phyloP scores from a whole-genome alignment of 257 asterid species.

The Henckelia pumila region DNA sequence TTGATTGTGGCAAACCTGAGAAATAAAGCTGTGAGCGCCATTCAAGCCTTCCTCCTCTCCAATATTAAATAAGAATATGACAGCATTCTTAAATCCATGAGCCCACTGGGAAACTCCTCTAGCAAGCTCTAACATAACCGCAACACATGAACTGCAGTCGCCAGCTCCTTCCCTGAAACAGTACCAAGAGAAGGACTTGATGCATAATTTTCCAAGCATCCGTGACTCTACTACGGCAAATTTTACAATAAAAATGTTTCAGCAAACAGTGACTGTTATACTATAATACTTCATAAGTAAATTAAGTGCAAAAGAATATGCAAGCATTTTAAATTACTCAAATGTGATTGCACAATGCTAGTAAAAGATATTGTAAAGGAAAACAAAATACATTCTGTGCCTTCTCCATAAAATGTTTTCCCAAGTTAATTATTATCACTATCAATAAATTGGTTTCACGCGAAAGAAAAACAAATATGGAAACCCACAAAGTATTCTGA shows the following conservation, averaged over 20 bases:
- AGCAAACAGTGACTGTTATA: not conserved
- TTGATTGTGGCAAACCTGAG: conserved; percentile 63
- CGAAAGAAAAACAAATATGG: conserved; percentile 2
- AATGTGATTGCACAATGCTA: not conserved
- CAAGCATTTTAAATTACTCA: not conserved
- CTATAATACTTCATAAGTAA: not conserved
- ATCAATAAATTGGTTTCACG: not conserved
- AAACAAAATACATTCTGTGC: not conserved
- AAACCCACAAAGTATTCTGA: not conserved
- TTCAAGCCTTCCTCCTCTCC: conserved; percentile 98
- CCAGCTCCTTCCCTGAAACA: conserved; percentile 93
- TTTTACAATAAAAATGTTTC: not conserved
- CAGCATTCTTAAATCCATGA: conserved; percentile 84
- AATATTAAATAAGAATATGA: conserved; percentile 86
- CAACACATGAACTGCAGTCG: conserved; percentile 95
- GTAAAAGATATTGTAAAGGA: not conserved
- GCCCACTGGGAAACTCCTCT: conserved; percentile 98
- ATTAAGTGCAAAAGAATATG: not conserved
- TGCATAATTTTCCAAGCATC: conserved; percentile 15
- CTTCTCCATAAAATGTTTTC: not conserved
- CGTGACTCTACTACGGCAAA: conserved; percentile 11
- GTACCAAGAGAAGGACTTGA: conserved; percentile 11
- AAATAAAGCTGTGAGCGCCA: conserved; percentile 96
- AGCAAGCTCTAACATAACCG: conserved; percentile 98
- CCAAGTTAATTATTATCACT: not conserved